Percentiles rank a stretch among this genome's conserved stretches.
Evolutionary conservation across 768 basidiomycete genomes (phyloP).

Genomic region (Epithele typhae): DNA sequence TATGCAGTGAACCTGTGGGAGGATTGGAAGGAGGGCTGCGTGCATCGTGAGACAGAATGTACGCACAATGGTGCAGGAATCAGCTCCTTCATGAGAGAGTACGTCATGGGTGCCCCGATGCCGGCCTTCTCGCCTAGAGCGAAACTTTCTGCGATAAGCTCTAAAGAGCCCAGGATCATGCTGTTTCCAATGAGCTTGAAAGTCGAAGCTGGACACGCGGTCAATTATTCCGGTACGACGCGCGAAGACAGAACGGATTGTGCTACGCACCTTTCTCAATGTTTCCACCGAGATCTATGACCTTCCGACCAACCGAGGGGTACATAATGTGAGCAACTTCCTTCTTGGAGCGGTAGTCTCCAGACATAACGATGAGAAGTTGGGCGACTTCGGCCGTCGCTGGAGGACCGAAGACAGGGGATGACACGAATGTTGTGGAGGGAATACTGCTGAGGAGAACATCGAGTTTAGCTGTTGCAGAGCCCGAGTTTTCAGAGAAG

Average conservation of each 20-base stretch:
- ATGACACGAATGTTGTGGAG: conserved; percentile 62
- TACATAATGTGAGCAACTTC: conserved; percentile 73
- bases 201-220: conserved; percentile 49
- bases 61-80: conserved; percentile 17
- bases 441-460: conserved; percentile 52
- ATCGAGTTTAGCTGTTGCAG: conserved; percentile 68
- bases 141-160: conserved; percentile 77
- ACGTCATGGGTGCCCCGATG: conserved; percentile 58
- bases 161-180: conserved; percentile 70
- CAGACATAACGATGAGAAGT: conserved; percentile 73
- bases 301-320: conserved; percentile 73
- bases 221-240: background rate
- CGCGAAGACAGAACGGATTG: background rate
- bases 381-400: conserved; percentile 58
- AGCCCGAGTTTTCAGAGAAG: conserved; percentile 38
- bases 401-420: conserved; percentile 77
- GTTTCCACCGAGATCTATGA: conserved; percentile 79
- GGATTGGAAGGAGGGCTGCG: background rate
- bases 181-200: conserved; percentile 82
- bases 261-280: conserved; percentile 63
- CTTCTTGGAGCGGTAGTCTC: conserved; percentile 80
- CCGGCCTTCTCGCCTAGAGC: conserved; percentile 85
- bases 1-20: conserved; percentile 47
- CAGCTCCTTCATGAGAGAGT: conserved; percentile 53
- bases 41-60: background rate